A percentile compares a stretch with the other conserved stretches of the same genome.
These are phyloP conservation scores for Mortierella sp. DNA, from an alignment of 371 early-diverging fungal species.

Conservation along the genomic window DNA sequence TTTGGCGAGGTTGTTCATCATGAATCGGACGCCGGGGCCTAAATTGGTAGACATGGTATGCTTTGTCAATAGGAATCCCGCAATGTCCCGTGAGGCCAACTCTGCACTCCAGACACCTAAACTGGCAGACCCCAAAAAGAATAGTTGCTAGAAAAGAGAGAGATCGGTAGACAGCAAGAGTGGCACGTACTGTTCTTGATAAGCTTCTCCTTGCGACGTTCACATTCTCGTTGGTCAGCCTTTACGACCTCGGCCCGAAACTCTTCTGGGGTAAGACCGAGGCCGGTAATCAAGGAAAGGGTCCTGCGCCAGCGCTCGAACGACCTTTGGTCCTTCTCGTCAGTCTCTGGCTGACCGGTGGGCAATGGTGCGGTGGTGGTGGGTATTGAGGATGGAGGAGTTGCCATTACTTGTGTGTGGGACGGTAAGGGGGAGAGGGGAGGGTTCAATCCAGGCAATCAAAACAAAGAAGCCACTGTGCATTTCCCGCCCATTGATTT, in stretches of 20 bases:
- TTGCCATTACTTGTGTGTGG: slow-evolving; percentile 2
- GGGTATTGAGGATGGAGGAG: neutral
- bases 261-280: slow-evolving; percentile 67
- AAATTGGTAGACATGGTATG: neutral
- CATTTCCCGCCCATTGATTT: no score
- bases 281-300: slow-evolving; percentile 68
- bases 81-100: no score
- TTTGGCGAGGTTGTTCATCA: slow-evolving; percentile 79
- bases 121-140: no score
- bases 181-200: slow-evolving; percentile 69
- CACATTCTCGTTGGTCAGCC: slow-evolving; percentile 72
- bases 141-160: no score
- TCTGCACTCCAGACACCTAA: no score
- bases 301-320: slow-evolving; percentile 70
- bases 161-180: neutral
- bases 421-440: no score
- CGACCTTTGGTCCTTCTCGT: slow-evolving; percentile 27
- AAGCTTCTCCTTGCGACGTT: slow-evolving; percentile 76
- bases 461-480: no score
- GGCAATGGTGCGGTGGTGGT: neutral
- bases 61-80: no score
- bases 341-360: slow-evolving; percentile 16
- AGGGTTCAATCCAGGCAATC: no score
- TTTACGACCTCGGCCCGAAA: slow-evolving; percentile 62
- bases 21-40: slow-evolving; percentile 89